A percentile compares a stretch with the other conserved stretches of the same genome.
phyloP scores from a whole-genome alignment of 192 early-diverging fungal species.

The Lunasporangiospora selenospora region DNA sequence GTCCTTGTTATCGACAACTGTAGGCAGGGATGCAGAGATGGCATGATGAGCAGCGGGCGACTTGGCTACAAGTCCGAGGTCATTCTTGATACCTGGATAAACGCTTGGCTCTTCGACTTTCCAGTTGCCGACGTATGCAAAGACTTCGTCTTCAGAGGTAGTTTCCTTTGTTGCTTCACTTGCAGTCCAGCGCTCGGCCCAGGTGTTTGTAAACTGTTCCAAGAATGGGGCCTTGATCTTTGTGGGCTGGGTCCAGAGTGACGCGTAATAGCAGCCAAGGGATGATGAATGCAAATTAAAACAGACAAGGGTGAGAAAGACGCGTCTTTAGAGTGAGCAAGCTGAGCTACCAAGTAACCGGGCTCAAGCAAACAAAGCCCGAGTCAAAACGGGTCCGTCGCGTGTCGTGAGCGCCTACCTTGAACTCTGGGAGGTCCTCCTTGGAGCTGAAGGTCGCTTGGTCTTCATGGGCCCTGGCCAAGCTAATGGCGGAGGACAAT shows the following conservation, averaged over 20 bases:
- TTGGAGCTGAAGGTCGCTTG: background rate
- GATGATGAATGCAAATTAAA: background rate
- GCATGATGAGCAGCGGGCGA: slow-evolving; percentile 83
- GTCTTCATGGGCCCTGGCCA: slow-evolving; percentile 11
- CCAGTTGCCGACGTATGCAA: slow-evolving; percentile 77
- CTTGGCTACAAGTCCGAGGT: slow-evolving; percentile 82
- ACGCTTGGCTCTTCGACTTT: slow-evolving; percentile 69
- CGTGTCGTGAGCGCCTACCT: background rate
- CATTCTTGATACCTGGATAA: slow-evolving; percentile 66
- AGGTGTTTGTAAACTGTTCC: slow-evolving; percentile 69
- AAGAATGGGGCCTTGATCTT: slow-evolving; percentile 67
- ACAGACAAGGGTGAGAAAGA: background rate
- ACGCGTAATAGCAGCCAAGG: slow-evolving; percentile 1
- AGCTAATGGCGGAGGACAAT: slow-evolving; percentile 23
- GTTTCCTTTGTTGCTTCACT: slow-evolving; percentile 73
- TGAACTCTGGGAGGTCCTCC: slow-evolving; percentile 9
- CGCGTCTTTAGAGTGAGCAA: background rate
- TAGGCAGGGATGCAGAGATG: slow-evolving; percentile 73
- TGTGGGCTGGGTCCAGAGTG: slow-evolving; percentile 53
- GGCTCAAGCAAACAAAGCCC: no score
- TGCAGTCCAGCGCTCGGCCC: slow-evolving; percentile 66
- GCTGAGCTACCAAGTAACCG: no score
- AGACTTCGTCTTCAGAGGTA: slow-evolving; percentile 71
- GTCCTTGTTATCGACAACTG: slow-evolving; percentile 71
- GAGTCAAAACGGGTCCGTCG: no score